These are phyloP conservation scores for Fonsecaea pugnacius DNA, from an alignment of 2,329 filamentous ascomycete species.

Conservation along the genomic window DNA sequence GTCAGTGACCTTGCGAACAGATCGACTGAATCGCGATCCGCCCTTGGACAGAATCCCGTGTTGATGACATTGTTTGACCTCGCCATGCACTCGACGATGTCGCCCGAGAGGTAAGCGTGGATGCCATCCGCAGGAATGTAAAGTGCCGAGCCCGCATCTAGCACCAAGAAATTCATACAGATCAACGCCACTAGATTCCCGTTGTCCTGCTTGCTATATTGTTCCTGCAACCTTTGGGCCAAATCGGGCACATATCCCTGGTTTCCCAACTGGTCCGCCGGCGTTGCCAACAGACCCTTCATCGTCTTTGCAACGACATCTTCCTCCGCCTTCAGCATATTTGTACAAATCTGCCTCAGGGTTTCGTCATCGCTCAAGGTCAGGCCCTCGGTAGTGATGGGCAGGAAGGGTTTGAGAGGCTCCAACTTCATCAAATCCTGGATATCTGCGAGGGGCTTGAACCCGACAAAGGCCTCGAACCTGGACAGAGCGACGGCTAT, in stretches of 20 bases:
- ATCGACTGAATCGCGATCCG: conserved; percentile 67
- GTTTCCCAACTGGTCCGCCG: conserved; percentile 54
- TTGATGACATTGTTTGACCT: conserved; percentile 75
- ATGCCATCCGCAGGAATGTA: conserved; percentile 75
- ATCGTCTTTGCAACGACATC: conserved; percentile 59
- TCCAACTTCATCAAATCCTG: conserved; percentile 61
- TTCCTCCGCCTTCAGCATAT: conserved; percentile 60
- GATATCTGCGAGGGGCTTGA: conserved; percentile 68
- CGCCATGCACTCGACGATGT: conserved; percentile 81
- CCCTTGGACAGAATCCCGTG: conserved; percentile 71
- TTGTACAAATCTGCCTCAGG: conserved; percentile 60
- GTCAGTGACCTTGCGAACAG: conserved; percentile 66
- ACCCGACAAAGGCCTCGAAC: conserved; percentile 78
- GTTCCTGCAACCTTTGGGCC: conserved; percentile 65
- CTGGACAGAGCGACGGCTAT: conserved; percentile 72
- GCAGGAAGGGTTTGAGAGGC: conserved; percentile 60
- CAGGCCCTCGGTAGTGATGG: conserved; percentile 52
- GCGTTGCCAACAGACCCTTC: conserved; percentile 55
- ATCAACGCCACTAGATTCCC: conserved; percentile 71
- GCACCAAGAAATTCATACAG: conserved; percentile 73
- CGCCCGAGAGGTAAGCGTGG: conserved; percentile 72
- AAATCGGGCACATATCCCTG: conserved; percentile 67
- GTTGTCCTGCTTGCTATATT: conserved; percentile 68
- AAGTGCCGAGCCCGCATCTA: conserved; percentile 68
- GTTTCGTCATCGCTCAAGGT: conserved; percentile 55